Conservation (phyloP, 2,329 filamentous ascomycete species). For the Alternaria gaisen region DNA sequence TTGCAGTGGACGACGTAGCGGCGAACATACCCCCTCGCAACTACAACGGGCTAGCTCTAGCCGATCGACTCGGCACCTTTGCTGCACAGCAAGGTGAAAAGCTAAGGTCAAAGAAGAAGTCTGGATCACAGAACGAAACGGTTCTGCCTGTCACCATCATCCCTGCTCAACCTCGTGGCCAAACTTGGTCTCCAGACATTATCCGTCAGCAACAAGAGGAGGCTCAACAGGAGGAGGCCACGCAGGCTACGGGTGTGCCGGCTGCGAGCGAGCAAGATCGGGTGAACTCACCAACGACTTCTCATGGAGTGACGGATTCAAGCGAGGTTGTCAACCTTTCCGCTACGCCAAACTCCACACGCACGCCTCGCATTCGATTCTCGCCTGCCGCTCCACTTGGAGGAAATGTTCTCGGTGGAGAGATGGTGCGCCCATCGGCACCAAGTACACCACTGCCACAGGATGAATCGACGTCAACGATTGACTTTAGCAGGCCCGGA, state of each 20-base stretch:
- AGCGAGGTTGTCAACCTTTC: conserved; percentile 21
- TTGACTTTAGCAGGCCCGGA: conserved; percentile 14
- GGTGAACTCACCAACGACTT: conserved; percentile 23
- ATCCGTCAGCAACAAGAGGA: conserved; percentile 33
- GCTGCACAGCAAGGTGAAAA: conserved; percentile 60
- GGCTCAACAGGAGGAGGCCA: conserved; percentile 27
- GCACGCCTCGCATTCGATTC: conserved; percentile 36
- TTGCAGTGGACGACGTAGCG: conserved; percentile 45
- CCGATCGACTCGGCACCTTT: conserved; percentile 58
- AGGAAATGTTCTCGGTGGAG: conserved; percentile 26
- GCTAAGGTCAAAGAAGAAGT: conserved; percentile 52
- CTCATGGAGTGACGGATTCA: conserved; percentile 17
- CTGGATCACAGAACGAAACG: conserved; percentile 45
- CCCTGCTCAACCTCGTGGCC: conserved; percentile 64
- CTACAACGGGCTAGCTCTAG: conserved; percentile 56
- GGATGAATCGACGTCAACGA: conserved; percentile 10
- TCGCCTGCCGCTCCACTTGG: conserved; percentile 27
- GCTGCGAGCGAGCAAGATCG: conserved; percentile 28
- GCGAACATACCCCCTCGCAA: conserved; percentile 53
- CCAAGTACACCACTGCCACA: conserved; percentile 2
- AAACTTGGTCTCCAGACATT: conserved; percentile 63
- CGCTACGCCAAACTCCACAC: conserved; percentile 24
- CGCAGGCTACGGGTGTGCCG: conserved; percentile 29
- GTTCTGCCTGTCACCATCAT: conserved; percentile 68
- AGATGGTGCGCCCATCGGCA: conserved; percentile 15